Conservation (phyloP, 192 early-diverging fungal species). For the Coemansia sp. region DNA sequence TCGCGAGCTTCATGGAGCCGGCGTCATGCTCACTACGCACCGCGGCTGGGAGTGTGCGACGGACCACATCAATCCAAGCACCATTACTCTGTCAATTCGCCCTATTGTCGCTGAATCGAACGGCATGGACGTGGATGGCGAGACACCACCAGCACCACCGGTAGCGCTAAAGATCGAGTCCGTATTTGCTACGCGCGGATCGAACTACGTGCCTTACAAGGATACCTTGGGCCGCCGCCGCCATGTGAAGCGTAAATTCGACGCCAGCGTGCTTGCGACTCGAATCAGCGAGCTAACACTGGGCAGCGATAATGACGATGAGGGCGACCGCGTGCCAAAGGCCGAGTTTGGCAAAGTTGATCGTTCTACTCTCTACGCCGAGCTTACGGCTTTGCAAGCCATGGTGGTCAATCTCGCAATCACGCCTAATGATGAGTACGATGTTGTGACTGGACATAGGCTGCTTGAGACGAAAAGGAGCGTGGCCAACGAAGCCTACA, state of each 20-base stretch:
- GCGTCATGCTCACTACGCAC: conserved; percentile 36
- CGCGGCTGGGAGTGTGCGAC: conserved; percentile 1
- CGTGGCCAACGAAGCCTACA: conserved; percentile 2
- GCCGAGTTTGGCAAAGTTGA: neutral
- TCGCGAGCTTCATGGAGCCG: neutral
- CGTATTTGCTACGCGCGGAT: neutral
- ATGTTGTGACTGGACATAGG: conserved; percentile 21
- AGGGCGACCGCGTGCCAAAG: neutral
- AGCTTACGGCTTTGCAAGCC: conserved; percentile 27
- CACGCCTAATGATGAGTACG: conserved; percentile 42
- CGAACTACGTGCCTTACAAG: conserved; percentile 3
- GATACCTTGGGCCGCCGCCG: conserved; percentile 12
- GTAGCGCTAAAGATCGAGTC: neutral
- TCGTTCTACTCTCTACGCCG: conserved; percentile 16
- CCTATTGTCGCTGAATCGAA: neutral
- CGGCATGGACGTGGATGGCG: conserved; percentile 13
- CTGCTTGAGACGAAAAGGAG: conserved; percentile 14
- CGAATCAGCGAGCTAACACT: conserved; percentile 9
- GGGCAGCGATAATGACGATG: neutral
- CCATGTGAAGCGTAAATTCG: conserved; percentile 23
- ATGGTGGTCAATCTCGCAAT: conserved; percentile 37
- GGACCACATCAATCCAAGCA: conserved; percentile 27
- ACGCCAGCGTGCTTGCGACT: conserved; percentile 6
- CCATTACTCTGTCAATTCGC: conserved; percentile 10
- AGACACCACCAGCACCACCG: neutral